These are phyloP conservation scores for Saprolegnia parasitica DNA, from an alignment of 352 stramenopile genomes.

Conservation along the genomic window DNA sequence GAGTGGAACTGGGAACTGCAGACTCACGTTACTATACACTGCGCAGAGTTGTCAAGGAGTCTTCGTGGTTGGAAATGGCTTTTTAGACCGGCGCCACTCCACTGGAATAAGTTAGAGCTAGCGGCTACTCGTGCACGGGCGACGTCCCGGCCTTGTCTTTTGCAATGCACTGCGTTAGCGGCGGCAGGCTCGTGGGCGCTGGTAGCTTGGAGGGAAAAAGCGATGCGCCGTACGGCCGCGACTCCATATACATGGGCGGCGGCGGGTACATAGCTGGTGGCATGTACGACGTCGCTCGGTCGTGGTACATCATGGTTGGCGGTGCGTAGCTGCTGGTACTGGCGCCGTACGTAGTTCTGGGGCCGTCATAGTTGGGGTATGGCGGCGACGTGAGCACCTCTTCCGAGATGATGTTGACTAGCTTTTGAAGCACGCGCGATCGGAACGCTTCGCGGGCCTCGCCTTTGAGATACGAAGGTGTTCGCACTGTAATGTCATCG, in stretches of 20 bases:
- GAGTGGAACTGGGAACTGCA: no score
- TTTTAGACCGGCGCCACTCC: no score
- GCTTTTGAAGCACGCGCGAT: constrained; percentile 75
- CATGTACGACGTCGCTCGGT: background rate
- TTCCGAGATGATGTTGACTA: constrained; percentile 80
- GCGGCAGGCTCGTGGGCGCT: background rate
- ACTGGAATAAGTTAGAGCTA: background rate
- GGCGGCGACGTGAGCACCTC: constrained; percentile 32
- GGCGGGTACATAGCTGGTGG: background rate
- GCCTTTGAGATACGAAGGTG: constrained; percentile 69
- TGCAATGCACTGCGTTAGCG: background rate
- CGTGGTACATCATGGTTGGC: background rate
- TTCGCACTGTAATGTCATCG: constrained; percentile 53
- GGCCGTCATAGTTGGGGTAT: background rate
- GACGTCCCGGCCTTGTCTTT: background rate
- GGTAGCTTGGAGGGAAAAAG: background rate
- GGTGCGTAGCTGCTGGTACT: no score
- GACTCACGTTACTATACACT: no score
- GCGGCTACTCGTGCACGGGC: no score
- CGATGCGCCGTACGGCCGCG: background rate
- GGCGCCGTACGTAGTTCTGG: no score
- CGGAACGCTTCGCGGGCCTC: constrained; percentile 70
- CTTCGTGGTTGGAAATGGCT: no score
- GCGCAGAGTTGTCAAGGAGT: no score
- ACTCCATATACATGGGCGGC: background rate